These are phyloP conservation scores for Endotrypanum monterogeii DNA, from an alignment of 208 protist species.

Conservation along the genomic window DNA sequence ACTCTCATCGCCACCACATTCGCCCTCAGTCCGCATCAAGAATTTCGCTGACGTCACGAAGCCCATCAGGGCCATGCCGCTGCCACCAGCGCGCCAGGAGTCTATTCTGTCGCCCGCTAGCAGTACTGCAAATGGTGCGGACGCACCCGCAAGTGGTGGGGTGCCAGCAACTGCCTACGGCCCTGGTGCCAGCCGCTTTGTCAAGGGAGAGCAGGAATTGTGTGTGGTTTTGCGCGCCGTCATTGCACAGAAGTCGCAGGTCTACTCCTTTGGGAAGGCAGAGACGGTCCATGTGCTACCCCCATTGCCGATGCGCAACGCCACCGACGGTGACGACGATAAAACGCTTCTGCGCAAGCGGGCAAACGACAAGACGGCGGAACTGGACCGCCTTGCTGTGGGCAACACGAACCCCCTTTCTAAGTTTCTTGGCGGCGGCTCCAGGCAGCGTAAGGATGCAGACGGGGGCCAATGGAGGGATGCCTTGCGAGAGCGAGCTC, in stretches of 20 bases:
- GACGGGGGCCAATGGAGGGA: conserved; percentile 21
- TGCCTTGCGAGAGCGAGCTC: conserved; percentile 25
- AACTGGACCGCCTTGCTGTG: conserved; percentile 11
- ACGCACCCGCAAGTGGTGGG: background rate
- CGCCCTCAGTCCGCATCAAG: background rate
- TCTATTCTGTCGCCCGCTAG: background rate
- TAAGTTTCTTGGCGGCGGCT: conserved; percentile 23
- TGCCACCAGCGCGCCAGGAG: background rate
- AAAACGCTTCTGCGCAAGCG: conserved; percentile 22
- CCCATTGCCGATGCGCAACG: conserved; percentile 38
- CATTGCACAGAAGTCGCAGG: conserved; percentile 69
- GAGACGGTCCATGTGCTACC: conserved; percentile 86
- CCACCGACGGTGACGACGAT: conserved; percentile 18
- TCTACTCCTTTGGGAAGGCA: conserved; percentile 65
- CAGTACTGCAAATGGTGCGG: background rate
- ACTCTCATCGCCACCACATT: background rate
- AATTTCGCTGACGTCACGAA: background rate
- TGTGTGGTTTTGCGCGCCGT: conserved; percentile 77
- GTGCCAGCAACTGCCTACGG: conserved; percentile 25
- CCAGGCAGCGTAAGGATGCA: conserved; percentile 13
- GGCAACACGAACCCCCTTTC: conserved; percentile 29
- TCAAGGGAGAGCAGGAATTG: conserved; percentile 43
- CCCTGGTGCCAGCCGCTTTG: conserved; percentile 27
- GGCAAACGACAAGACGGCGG: conserved; percentile 9
- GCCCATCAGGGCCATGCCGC: background rate